phyloP scores from a whole-genome alignment of 139 green algal genomes.

The Gonium pectorale region DNA sequence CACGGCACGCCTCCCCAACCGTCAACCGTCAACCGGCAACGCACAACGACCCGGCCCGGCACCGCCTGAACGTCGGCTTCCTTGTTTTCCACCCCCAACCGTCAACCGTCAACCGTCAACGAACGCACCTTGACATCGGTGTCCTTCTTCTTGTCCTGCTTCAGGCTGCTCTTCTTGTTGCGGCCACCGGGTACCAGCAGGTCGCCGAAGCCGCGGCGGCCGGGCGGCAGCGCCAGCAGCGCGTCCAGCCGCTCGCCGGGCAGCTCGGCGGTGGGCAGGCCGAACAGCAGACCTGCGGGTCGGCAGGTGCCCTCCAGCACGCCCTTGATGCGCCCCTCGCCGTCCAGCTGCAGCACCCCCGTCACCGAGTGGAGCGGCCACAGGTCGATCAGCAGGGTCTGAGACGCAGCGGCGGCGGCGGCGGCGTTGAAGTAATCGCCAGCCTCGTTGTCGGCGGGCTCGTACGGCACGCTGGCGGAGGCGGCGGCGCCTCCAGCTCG shows the following conservation, averaged over 20 bases:
- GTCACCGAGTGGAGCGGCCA: neutral
- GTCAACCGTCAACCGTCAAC: too few species aligned
- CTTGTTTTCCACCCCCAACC: too few species aligned
- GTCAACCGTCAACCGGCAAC: too few species aligned
- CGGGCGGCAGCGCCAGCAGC: constrained; percentile 1
- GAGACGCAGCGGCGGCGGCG: too few species aligned
- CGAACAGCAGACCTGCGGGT: constrained; percentile 34
- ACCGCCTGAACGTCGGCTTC: too few species aligned
- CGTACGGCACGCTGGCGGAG: neutral
- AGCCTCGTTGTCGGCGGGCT: too few species aligned
- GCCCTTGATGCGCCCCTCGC: neutral
- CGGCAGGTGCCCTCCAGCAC: constrained; percentile 25
- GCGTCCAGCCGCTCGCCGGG: neutral
- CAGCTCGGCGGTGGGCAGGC: neutral
- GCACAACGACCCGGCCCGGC: too few species aligned
- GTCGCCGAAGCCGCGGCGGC: neutral
- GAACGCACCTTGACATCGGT: too few species aligned
- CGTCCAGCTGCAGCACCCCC: constrained; percentile 16
- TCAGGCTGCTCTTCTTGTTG: constrained; percentile 41
- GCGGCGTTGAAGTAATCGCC: too few species aligned
- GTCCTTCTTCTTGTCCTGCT: constrained; percentile 11
- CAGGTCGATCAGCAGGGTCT: neutral
- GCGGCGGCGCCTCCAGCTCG: neutral
- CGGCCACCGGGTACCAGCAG: neutral
- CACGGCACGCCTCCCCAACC: too few species aligned